A percentile compares a stretch with the other conserved stretches of the same genome.
Evolutionary conservation across 2,329 filamentous ascomycete species (phyloP).

Genomic region (Aspergillus sojae): DNA sequence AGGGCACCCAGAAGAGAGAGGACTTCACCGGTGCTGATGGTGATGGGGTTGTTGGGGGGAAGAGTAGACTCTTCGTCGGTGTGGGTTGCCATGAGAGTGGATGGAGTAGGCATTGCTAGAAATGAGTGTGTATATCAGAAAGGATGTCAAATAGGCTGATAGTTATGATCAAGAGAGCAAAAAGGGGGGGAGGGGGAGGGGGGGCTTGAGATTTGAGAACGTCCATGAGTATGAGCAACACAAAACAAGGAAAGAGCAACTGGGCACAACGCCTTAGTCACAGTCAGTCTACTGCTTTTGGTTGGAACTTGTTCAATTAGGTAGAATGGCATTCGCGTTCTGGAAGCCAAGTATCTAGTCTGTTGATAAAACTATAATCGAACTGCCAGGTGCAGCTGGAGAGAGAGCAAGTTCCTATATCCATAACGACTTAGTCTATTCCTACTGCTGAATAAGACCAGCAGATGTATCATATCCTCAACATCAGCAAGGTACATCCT

Average conservation of each 20-base stretch:
- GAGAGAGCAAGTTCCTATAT: too few species aligned
- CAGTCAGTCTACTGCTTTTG: too few species aligned
- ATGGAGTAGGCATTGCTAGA: neutral
- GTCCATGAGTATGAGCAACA: neutral
- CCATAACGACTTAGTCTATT: neutral
- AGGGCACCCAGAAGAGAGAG: constrained; percentile 25
- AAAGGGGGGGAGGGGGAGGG: too few species aligned
- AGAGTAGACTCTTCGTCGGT: neutral
- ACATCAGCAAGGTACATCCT: neutral
- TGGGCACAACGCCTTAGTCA: neutral
- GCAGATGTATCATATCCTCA: neutral
- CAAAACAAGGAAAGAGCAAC: neutral
- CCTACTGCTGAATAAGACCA: neutral
- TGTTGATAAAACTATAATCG: neutral
- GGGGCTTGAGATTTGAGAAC: too few species aligned
- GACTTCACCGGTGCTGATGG: constrained; percentile 13
- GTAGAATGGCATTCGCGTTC: too few species aligned
- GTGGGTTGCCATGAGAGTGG: neutral
- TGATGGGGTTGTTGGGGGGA: constrained; percentile 3
- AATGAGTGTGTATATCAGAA: neutral
- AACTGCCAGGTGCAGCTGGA: neutral
- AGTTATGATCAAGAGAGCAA: neutral
- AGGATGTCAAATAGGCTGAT: neutral
- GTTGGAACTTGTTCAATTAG: too few species aligned
- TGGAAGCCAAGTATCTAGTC: too few species aligned